Base-by-base conservation (phyloP, 352 stramenopile species). In the Pythium insidiosum region DNA sequence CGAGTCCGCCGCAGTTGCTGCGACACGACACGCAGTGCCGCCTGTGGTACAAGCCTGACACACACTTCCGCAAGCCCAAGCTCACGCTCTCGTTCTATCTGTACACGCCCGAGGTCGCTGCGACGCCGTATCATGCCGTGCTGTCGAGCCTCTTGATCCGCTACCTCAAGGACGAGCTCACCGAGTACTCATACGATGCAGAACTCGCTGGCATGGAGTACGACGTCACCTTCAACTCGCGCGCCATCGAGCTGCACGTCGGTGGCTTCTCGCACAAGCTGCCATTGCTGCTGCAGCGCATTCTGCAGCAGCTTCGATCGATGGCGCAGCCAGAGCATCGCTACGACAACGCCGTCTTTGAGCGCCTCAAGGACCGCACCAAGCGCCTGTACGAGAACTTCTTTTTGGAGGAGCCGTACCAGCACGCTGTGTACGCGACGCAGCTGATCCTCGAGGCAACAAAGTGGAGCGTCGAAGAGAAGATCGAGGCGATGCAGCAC, bases 231-330 rank as follows among this genome's bases (percentile, higher is more conserved):
- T 84, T 85, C 36, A 82, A 61, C 26, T 66, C 64, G 7, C 68
- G 73, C 22, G 66, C 73, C 4, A 49, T 97, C 1, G 81, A 95
- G 50, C 51, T 97, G 2, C 72, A 84, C 31, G 69, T 95, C 0
- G 78, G 71, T 22, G 88, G 88, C 6, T 97, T 93, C 65, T 94
- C 78, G 42, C 78, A 97, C 49, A 97, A 97, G 50, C 72, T 94
- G 4, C 58, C 77, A n/a, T 59, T 73, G 12, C 68, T 97, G 31
- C 52, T 96, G 0, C 60, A 79, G 18, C 74, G 90, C 34, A 73
- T 86, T 5, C 58, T 95, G 24, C 50, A 71, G 3, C 52, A 68
- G 16, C 58, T 86, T 47, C 42, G 73, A 24, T 56, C 49, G 5
- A 74, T 84, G 64, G 68, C 69, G 0, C 63, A 59, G n/a, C 28